Evolutionary conservation across 495 filamentous ascomycete genomes (phyloP), one percentile per base, ranked within the genome.

Genomic region (Aspergillus diversus): DNA sequence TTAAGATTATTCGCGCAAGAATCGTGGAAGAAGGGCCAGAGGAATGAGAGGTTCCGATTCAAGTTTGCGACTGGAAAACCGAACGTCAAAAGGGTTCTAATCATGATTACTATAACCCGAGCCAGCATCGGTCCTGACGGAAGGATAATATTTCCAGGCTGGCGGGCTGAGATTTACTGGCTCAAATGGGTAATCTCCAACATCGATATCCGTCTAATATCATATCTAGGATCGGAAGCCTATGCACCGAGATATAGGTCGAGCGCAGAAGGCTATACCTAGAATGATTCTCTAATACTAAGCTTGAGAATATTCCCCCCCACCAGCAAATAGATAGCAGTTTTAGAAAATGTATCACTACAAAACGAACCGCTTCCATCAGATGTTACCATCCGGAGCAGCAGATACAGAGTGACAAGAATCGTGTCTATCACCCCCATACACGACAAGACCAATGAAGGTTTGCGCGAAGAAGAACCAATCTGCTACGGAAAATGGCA

Each of bases 371-470:
- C 86, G 86, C 90, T 85, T 83, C 85, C 83, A 84, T 92, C 90
- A 93, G 73, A 80, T 84, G 75, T 82, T 69, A 65, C 72, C 79
- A 84, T 87, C 91, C 83, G 92, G 87, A 91, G 92, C 88, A 93
- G 92, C 85, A 96, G 92, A 96, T 96, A 96, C 92, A 89, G 90
- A 89, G 87, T 85, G 89, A 87, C 70, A 70, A 69, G 68, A 68
- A 71, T 89, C 78, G 66, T 75, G 52, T 94, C 89, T 94, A 69
- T 85, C 90, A 87, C 83, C 85, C 81, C 83, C 80, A 80, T 69
- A 65, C 59, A 70, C 47, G 68, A 74, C 80, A 80, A 66, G 75
- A 66, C 86, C 91, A 94, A 78, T 92, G 90, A 94, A 94, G 89
- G 86, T 75, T 66, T 65, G 69, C 76, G 75, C 67, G 64, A 73